A percentile compares a stretch with the other conserved stretches of the same genome.
Conservation (phyloP, 192 early-diverging fungal genomes). For the Entomortierella beljakovae region DNA sequence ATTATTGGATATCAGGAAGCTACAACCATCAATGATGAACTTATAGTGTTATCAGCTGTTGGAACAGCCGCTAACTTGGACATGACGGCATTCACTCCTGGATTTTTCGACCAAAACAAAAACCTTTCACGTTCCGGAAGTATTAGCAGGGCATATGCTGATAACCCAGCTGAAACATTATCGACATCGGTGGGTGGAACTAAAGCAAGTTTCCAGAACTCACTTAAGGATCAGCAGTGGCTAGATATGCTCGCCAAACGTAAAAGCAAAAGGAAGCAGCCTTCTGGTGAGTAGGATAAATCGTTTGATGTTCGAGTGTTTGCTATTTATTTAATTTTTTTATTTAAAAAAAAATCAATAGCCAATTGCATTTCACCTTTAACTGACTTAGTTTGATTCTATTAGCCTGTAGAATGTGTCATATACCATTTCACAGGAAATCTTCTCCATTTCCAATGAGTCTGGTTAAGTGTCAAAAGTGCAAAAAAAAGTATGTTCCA, state of each 20-base stretch:
- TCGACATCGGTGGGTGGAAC: conserved; percentile 20
- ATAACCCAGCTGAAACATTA: conserved; percentile 26
- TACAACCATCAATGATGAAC: conserved; percentile 72
- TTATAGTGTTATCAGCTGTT: conserved; percentile 71
- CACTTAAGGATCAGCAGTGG: conserved; percentile 50
- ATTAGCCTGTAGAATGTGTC: conserved; percentile 65
- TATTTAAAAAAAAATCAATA: background rate
- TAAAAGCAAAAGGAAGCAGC: conserved; percentile 46
- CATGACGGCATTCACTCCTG: conserved; percentile 61
- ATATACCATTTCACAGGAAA: conserved; percentile 73
- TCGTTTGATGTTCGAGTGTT: no score
- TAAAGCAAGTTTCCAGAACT: conserved; percentile 47
- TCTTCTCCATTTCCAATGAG: conserved; percentile 80
- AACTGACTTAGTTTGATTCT: background rate
- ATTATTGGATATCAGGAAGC: conserved; percentile 81
- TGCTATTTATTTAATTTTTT: background rate
- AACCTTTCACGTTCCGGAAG: conserved; percentile 51
- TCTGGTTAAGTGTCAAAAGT: conserved; percentile 72
- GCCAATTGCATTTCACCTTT: background rate
- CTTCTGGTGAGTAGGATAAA: conserved; percentile 23
- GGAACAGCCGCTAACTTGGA: conserved; percentile 82
- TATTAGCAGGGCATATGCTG: conserved; percentile 42
- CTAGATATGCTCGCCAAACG: conserved; percentile 50
- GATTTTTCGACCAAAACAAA: conserved; percentile 27
- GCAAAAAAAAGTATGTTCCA: conserved; percentile 80